Base-by-base conservation (phyloP, 495 filamentous ascomycete genomes). In the Penicillium daleae region DNA sequence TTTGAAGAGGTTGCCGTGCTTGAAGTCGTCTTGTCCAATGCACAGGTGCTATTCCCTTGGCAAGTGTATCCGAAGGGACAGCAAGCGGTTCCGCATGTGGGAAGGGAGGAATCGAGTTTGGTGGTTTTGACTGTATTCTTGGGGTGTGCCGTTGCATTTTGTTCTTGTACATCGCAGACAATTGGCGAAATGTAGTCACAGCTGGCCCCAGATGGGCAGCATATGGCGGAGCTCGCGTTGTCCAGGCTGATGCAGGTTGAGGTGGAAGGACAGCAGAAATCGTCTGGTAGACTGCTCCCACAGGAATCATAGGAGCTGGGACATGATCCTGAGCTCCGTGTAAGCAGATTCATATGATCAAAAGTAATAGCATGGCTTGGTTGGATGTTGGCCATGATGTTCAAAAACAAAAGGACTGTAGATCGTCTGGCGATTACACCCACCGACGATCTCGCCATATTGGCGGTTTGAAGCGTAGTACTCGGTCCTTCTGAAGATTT, bases 51-150 rank as follows among this genome's bases (percentile, higher is more conserved):
- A 54, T 77, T 69, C 26, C 76, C 74, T 26, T 77, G 71, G 77
- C 93, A 97, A 17, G 74, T 81, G 70, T 90, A 96, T 21, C 92
- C 93, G 66, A 90, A 87, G 0, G 93, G 93, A 74, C 89, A 91
- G 75, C 92, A 96, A 9, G 71, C 76, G 10, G 72, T 64, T 19
- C 84, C 86, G 62, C 90, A 93, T 49, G 74, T 79, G 48, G 77
- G 74, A 13, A 93, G 76, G 15, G 76, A 63, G 2, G 79, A 81
- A 17, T 78, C 69, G 12, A 91, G 77, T 9, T 83, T 80, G 17
- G 86, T 92, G n/a, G 89, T 91, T 66, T 92, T 91, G 57, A 95
- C 74, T 8, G 81, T 72, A 27, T 83, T 88, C 4, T 79, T 73
- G n/a, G 90, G 88, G 57, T 88, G 74, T 17, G 73, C 57, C 1